Evolutionary conservation across 2,329 filamentous ascomycete genomes (phyloP).

Genomic region (Eurotiales sp.): DNA sequence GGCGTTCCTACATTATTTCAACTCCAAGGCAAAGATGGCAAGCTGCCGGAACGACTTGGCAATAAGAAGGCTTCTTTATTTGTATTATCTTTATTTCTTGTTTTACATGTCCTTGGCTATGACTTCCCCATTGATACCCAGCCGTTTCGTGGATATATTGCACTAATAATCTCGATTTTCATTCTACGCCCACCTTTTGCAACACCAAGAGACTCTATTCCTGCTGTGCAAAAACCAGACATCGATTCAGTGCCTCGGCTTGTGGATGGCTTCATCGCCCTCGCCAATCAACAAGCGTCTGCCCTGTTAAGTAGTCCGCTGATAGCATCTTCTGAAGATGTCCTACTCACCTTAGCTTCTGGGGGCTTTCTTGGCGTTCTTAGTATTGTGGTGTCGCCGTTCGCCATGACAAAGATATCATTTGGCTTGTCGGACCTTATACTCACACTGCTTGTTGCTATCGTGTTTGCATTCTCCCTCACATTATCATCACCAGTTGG

Average conservation of each 20-base stretch:
- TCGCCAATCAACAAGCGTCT: constrained; percentile 18
- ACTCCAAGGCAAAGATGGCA: constrained; percentile 12
- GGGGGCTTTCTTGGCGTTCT: constrained; percentile 25
- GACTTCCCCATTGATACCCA: constrained; percentile 32
- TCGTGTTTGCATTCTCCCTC: constrained; percentile 27
- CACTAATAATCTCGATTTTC: constrained; percentile 45
- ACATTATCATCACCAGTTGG: constrained; percentile 21
- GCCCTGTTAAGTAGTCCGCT: constrained; percentile 18
- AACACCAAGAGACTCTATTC: constrained; percentile 18
- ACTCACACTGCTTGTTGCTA: constrained; percentile 21
- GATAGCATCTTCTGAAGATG: constrained; percentile 21
- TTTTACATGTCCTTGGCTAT: constrained; percentile 27
- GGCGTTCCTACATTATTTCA: constrained; percentile 35
- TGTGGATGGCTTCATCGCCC: constrained; percentile 7
- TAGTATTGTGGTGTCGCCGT: constrained; percentile 21
- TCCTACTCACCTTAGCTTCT: constrained; percentile 26
- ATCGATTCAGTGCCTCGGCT: constrained; percentile 9
- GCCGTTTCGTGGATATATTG: constrained; percentile 45
- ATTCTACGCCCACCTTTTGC: constrained; percentile 48
- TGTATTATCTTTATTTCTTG: constrained; percentile 22
- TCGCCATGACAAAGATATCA: constrained; percentile 17
- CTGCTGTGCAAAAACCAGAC: constrained; percentile 9
- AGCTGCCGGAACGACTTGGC: constrained; percentile 19
- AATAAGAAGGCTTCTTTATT: constrained; percentile 27
- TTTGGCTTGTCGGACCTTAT: constrained; percentile 22